Conservation (phyloP, 345 rosid genomes). For the Lenwebbia sp. region DNA sequence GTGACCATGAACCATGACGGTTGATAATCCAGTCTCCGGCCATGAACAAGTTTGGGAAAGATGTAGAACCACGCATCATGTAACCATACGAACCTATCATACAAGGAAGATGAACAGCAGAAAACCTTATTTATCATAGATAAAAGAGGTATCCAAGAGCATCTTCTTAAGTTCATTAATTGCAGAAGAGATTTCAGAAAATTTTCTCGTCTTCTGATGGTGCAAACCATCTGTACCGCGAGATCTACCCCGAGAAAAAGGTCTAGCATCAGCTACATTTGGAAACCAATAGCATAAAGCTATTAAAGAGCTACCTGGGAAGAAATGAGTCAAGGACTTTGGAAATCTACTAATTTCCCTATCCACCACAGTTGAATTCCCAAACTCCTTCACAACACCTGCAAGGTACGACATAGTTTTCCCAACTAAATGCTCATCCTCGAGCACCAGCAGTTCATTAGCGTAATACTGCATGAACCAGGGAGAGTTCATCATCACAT, state of each 20-base stretch:
- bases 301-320: slow-evolving; percentile 28
- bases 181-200: not conserved
- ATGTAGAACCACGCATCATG: slow-evolving; percentile 48
- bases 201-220: not conserved
- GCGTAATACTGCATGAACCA: slow-evolving; percentile 31
- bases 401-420: slow-evolving; percentile 31
- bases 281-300: not conserved
- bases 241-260: not conserved
- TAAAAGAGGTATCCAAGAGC: not conserved
- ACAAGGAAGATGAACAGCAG: not conserved
- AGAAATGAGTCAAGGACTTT: slow-evolving; percentile 39
- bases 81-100: slow-evolving; percentile 45
- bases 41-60: slow-evolving; percentile 51
- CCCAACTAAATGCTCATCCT: slow-evolving; percentile 26
- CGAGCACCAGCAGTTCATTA: slow-evolving; percentile 30
- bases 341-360: slow-evolving; percentile 35
- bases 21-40: slow-evolving; percentile 59
- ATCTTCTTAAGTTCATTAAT: not conserved
- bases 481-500: not conserved
- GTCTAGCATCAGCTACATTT: not conserved
- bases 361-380: slow-evolving; percentile 21
- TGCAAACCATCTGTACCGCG: not conserved
- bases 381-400: slow-evolving; percentile 25
- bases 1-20: slow-evolving; percentile 64
- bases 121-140: not conserved